Conservation (phyloP, 164 flowering plant genomes). For the Vitis vinifera region DNA sequence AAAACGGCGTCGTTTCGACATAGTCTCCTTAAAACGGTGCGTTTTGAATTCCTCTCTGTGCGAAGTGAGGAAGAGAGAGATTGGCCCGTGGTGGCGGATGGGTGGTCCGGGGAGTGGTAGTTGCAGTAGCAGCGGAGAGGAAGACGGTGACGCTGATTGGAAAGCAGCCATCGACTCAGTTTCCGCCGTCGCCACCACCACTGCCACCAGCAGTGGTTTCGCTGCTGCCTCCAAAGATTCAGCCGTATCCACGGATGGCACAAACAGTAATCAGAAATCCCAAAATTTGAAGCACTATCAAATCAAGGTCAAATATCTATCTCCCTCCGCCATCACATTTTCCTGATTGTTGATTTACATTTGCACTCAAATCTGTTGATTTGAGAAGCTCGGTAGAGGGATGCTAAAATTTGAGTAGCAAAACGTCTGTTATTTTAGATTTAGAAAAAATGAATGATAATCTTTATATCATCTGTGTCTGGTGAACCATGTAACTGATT, state of each 20-base stretch:
- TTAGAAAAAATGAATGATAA: too few relatives aligned
- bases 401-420: too few relatives aligned
- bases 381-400: too few relatives aligned
- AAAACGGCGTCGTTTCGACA: background rate
- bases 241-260: conserved; percentile 6
- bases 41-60: background rate
- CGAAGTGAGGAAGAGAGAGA: background rate
- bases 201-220: conserved; percentile 7
- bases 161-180: conserved; percentile 75
- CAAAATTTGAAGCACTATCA: conserved; percentile 60
- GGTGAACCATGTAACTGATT: too few relatives aligned
- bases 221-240: conserved; percentile 5
- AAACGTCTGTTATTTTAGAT: too few relatives aligned
- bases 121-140: conserved; percentile 75
- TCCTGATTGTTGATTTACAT: too few relatives aligned
- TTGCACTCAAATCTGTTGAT: background rate
- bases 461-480: too few relatives aligned
- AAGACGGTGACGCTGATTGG: conserved; percentile 87
- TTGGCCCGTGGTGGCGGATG: conserved; percentile 3
- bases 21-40: background rate
- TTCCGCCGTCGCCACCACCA: conserved; percentile 27
- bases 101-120: conserved; percentile 16
- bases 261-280: conserved; percentile 22
- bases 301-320: conserved; percentile 49
- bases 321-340: background rate